These are phyloP conservation scores for Aspergillus sp. DNA, from an alignment of 2,329 filamentous ascomycete genomes.

Conservation along the genomic window DNA sequence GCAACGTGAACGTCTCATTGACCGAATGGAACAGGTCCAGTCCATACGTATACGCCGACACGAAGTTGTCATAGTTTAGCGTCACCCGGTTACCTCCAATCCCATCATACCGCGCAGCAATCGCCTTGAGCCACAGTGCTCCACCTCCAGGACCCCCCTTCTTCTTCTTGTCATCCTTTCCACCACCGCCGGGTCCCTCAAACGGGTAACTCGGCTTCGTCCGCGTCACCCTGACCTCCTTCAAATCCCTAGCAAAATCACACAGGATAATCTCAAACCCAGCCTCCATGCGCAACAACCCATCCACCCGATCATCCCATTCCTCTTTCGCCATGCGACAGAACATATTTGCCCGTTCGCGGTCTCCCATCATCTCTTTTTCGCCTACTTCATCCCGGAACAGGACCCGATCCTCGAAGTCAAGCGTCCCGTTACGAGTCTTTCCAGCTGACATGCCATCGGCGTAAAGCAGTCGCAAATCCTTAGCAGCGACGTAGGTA, in stretches of 20 bases:
- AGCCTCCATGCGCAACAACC: slow-evolving; percentile 67
- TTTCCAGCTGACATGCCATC: slow-evolving; percentile 73
- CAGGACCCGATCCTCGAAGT: slow-evolving; percentile 66
- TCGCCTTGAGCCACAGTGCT: slow-evolving; percentile 25
- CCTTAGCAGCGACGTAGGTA: slow-evolving; percentile 61
- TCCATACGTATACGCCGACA: slow-evolving; percentile 50
- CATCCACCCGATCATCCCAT: slow-evolving; percentile 60
- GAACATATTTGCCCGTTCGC: slow-evolving; percentile 55
- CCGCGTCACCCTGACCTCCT: slow-evolving; percentile 38
- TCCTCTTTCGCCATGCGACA: slow-evolving; percentile 56
- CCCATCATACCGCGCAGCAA: slow-evolving; percentile 33
- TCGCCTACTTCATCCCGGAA: slow-evolving; percentile 40
- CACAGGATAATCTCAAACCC: slow-evolving; percentile 73
- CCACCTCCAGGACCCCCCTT: not conserved
- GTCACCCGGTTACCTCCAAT: slow-evolving; percentile 45
- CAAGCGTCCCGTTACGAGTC: slow-evolving; percentile 64
- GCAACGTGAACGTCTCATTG: slow-evolving; percentile 36
- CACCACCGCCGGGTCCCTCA: not conserved
- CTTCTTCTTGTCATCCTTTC: not conserved
- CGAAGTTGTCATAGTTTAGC: slow-evolving; percentile 53
- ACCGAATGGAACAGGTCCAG: slow-evolving; percentile 42
- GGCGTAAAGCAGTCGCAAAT: slow-evolving; percentile 65
- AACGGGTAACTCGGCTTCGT: slow-evolving; percentile 18
- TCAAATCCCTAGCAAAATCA: slow-evolving; percentile 55
- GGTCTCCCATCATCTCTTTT: slow-evolving; percentile 42